Evolutionary conservation across 495 filamentous ascomycete species (phyloP).

Genomic region (Opeltia flavorubescens): DNA sequence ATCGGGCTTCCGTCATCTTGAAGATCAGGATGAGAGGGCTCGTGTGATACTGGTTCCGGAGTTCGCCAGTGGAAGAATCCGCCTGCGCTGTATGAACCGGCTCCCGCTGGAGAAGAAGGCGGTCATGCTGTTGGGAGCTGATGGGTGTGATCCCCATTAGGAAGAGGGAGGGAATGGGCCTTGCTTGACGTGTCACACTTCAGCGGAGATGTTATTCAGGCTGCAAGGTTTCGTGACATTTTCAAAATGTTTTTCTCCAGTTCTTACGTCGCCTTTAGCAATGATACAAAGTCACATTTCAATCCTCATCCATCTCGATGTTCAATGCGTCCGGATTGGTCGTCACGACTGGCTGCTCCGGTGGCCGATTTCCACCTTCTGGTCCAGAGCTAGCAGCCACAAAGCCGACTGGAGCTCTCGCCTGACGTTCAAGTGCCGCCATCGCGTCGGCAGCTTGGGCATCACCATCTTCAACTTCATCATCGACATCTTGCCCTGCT

Average conservation of each 20-base stretch:
- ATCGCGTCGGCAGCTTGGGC: constrained; percentile 64
- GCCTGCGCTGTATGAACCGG: too few relatives aligned
- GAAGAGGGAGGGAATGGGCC: neutral
- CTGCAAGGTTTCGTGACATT: too few relatives aligned
- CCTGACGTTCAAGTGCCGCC: constrained; percentile 79
- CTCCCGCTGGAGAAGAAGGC: neutral
- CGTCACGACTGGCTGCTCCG: constrained; percentile 31
- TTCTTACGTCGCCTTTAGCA: too few relatives aligned
- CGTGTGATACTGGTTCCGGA: too few relatives aligned
- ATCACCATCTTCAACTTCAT: constrained; percentile 34
- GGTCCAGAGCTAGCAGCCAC: constrained; percentile 73
- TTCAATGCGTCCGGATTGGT: constrained; percentile 82
- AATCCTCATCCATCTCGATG: constrained; percentile 40
- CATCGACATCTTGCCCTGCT: constrained; percentile 23
- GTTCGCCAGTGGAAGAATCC: too few relatives aligned
- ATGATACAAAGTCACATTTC: neutral
- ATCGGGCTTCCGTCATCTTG: too few relatives aligned
- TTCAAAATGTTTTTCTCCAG: too few relatives aligned
- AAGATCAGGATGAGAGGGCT: too few relatives aligned
- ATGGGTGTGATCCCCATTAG: too few relatives aligned
- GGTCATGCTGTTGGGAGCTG: too few relatives aligned
- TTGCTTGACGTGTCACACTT: too few relatives aligned
- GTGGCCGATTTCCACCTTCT: constrained; percentile 51
- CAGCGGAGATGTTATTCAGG: too few relatives aligned
- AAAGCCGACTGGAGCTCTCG: constrained; percentile 78